phyloP scores from a whole-genome alignment of 805 yeast genomes.

The Peterozyma toletana region DNA sequence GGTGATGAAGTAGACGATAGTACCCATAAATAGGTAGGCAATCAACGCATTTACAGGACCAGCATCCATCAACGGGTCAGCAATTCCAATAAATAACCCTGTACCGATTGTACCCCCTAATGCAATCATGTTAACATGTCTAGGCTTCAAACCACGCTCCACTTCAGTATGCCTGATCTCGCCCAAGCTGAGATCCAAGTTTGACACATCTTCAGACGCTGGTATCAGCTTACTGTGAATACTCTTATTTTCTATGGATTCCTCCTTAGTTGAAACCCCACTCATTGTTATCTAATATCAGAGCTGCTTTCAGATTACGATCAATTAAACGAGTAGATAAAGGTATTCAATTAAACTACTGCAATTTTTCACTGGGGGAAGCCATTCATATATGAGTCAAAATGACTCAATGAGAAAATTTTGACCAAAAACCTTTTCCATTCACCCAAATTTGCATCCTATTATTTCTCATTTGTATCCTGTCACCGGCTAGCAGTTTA shows the following conservation, averaged over 20 bases:
- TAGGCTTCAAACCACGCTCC: constrained; percentile 48
- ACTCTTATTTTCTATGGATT: not conserved
- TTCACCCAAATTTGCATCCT: no score
- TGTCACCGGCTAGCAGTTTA: no score
- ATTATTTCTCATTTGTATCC: no score
- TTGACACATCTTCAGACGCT: not conserved
- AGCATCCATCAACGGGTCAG: constrained; percentile 46
- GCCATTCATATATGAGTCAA: no score
- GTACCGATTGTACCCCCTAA: constrained; percentile 74
- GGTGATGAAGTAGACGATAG: constrained; percentile 54
- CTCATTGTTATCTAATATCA: no score
- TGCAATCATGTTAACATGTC: constrained; percentile 71
- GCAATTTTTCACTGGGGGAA: no score
- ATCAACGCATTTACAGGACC: constrained; percentile 61
- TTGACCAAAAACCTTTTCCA: no score
- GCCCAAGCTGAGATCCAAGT: constrained; percentile 1
- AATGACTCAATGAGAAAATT: no score
- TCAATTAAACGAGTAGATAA: no score
- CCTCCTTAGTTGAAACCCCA: not conserved
- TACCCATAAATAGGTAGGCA: constrained; percentile 54
- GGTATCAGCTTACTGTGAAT: not conserved
- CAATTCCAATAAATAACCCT: constrained; percentile 67
- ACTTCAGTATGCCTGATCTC: constrained; percentile 33
- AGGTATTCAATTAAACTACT: no score
- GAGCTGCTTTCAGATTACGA: not conserved